Evolutionary conservation across 1,284 basidiomycete species (phyloP).

Genomic region (Cutaneotrichosporon cavernicola): DNA sequence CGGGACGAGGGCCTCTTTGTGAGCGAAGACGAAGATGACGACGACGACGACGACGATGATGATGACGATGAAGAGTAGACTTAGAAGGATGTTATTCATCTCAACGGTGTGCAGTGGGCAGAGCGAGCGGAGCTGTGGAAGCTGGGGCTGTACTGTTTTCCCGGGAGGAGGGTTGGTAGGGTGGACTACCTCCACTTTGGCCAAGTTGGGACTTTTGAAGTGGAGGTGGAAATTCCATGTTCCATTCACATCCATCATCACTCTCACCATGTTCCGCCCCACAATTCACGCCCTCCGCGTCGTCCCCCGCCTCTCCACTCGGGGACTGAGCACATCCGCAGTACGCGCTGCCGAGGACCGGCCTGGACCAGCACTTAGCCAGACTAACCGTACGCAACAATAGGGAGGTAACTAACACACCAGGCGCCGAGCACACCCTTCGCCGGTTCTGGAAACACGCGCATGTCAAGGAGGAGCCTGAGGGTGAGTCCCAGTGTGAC

Average conservation of each 20-base stretch:
- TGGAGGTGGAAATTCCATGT: constrained; percentile 4
- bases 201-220: background rate
- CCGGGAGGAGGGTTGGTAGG: too few species aligned
- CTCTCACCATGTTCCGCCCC: constrained; percentile 5
- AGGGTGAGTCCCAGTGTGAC: constrained; percentile 42
- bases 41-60: constrained; percentile 66
- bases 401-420: background rate
- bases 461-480: constrained; percentile 62
- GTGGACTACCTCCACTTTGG: background rate
- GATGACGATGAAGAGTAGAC: constrained; percentile 31
- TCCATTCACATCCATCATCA: background rate
- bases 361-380: constrained; percentile 37
- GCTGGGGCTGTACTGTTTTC: too few species aligned
- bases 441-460: constrained; percentile 91
- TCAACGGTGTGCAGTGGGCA: background rate
- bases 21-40: constrained; percentile 84
- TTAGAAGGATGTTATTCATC: background rate
- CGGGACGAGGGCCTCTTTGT: constrained; percentile 74
- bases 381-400: constrained; percentile 42
- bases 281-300: constrained; percentile 4
- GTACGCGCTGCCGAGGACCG: constrained; percentile 16
- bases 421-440: constrained; percentile 79
- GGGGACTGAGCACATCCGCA: background rate
- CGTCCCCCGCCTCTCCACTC: background rate
- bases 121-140: background rate